Evolutionary conservation across 495 filamentous ascomycete species (phyloP).

Genomic region (Bacidia gigantensis): DNA sequence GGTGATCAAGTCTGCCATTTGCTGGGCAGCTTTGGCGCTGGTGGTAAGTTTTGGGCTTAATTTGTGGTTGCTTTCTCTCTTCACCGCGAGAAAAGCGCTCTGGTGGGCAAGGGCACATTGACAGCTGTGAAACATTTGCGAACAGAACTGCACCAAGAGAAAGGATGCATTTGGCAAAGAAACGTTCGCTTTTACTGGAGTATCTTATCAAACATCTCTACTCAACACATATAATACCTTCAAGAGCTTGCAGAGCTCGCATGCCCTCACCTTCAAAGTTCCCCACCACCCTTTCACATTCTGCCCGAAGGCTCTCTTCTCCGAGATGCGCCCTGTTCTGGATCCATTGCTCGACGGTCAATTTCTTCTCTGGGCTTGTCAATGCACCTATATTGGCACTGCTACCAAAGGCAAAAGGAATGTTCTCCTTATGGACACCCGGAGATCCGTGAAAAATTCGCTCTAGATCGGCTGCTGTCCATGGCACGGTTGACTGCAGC

Average conservation of each 20-base stretch:
- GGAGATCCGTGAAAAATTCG: conserved; percentile 35
- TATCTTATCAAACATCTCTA: neutral
- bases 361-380: conserved; percentile 63
- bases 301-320: conserved; percentile 59
- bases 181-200: neutral
- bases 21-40: conserved; percentile 53
- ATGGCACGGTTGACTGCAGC: conserved; percentile 48
- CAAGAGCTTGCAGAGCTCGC: conserved; percentile 59
- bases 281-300: conserved; percentile 69
- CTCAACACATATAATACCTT: conserved; percentile 45
- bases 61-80: conserved; percentile 22
- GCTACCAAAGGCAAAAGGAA: conserved; percentile 18
- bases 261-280: conserved; percentile 72
- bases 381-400: conserved; percentile 42
- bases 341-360: conserved; percentile 93
- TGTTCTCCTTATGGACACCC: conserved; percentile 40
- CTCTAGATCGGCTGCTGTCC: conserved; percentile 63
- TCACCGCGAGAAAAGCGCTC: neutral
- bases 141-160: neutral
- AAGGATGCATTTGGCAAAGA: neutral
- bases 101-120: conserved; percentile 7
- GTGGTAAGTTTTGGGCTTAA: conserved; percentile 37
- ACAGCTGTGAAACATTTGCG: neutral
- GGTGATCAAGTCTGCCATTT: conserved; percentile 21
- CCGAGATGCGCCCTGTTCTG: conserved; percentile 61